Base-by-base conservation (phyloP, 202 grass and related monocot species). In the Brachypodium distachyon region DNA sequence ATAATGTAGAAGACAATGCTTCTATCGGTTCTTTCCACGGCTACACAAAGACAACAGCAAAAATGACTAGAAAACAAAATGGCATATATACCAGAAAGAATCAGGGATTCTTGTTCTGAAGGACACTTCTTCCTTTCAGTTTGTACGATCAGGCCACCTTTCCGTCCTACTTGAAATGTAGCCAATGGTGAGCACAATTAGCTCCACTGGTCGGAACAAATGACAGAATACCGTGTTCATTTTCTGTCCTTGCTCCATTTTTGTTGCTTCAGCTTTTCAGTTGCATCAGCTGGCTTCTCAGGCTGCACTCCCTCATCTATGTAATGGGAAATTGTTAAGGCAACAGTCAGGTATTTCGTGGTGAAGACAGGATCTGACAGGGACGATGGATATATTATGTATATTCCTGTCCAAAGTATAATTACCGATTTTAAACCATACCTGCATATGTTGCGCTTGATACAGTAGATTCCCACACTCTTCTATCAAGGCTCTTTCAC, bases 401-500 rank as follows among this genome's bases (percentile, higher is more conserved):
- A 67, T 46, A 27, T 11, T 9, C 13, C 13, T 29, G 18, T 64
- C 25, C 58, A 48, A 72, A 80, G 9, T 65, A 63, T 10, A 57
- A 51, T 25, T 74, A 39, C 81, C 57, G 34, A 64, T 72, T 62
- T 40, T 18, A 81, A 76, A 49, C 14, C 16, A 51, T 85, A 92
- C 95, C 95, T 98, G 89, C 47, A 98, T 76, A 80, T 86, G 82
- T 1, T 88, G 84, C 22, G 86, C 79, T 53, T 86, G 56, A 44
- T 84, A 89, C 29, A 94, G 70, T 23, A 94, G 73, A 88, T 90
- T 92, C 34, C 91, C 87, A n/a, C 91, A 92, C 37, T 94, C 91
- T 60, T 98, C 91, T 63, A 90, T 81, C 14, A 82, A 69, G 40
- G 41, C 26, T 76, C 69, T 92, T 70, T 97, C 86, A 9, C 54